Conservation (phyloP, 345 rosid genomes). For the Hevea brasiliensis region DNA sequence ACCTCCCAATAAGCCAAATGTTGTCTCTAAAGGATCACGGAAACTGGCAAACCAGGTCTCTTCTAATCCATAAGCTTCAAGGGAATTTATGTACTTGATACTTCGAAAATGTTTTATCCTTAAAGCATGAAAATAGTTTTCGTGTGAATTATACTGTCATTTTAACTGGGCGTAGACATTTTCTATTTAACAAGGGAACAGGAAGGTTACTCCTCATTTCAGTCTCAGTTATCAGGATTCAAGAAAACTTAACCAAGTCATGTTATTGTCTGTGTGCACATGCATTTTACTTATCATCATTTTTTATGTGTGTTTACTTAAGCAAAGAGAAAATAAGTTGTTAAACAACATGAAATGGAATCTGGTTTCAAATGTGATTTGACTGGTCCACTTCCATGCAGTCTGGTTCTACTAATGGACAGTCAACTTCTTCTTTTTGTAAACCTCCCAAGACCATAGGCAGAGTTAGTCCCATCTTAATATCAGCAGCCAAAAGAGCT, state of each 20-base stretch:
- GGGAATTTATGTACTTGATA: slow-evolving; percentile 31
- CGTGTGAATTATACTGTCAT: neutral
- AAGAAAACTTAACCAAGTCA: neutral
- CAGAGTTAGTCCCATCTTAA: slow-evolving; percentile 33
- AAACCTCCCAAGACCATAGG: slow-evolving; percentile 51
- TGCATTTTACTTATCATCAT: too few relatives aligned
- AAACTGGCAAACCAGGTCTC: slow-evolving; percentile 51
- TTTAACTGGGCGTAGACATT: slow-evolving; percentile 1
- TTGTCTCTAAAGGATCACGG: slow-evolving; percentile 39
- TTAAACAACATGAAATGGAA: neutral
- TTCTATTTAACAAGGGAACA: neutral
- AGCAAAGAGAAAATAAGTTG: neutral
- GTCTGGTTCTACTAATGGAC: slow-evolving; percentile 39
- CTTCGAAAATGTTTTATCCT: neutral
- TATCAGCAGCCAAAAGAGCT: slow-evolving; percentile 51
- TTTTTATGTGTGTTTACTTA: neutral
- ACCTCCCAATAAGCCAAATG: slow-evolving; percentile 52
- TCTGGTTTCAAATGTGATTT: slow-evolving; percentile 9
- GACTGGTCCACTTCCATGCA: slow-evolving; percentile 26
- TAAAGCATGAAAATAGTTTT: neutral
- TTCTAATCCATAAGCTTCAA: slow-evolving; percentile 36
- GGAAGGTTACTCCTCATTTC: neutral
- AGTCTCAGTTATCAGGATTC: slow-evolving; percentile 9
- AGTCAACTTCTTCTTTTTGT: slow-evolving; percentile 37
- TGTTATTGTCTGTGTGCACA: too few relatives aligned